Evolutionary conservation across 2,329 filamentous ascomycete species (phyloP), one percentile per base, ranked within the genome.

Genomic region (Plectosphaerella plurivora): DNA sequence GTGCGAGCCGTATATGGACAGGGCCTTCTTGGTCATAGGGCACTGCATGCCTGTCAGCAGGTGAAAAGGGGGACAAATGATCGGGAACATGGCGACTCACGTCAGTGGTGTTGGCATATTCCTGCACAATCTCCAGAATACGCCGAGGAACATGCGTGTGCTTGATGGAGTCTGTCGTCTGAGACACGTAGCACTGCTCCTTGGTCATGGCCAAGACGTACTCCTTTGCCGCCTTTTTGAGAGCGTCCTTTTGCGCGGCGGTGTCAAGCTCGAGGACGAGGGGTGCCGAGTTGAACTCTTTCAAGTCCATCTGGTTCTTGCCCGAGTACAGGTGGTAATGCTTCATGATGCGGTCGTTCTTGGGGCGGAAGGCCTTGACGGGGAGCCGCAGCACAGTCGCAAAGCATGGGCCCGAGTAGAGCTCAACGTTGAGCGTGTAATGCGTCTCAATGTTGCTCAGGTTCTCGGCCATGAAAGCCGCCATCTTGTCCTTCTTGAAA

Each of bases 1-100:
- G 60, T 83, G 77, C 71, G 79, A 79, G 44, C 74, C 74, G 63
- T 82, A 81, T 48, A 83, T 76, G 37, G 72, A 72, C 18, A 83
- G 69, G 1, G 79, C 78, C 39, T 73, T 71, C 61, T 75, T 76
- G 45, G 81, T 79, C 60, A 83, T 78, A 10, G 69, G 54, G 1
- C 74, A 75, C 65, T 78, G 35, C 9, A 22, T 48, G 3, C 5
- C 22, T 22, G 22, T 22, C 22, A 22, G 22, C 22, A 22, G 16
- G 35, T 37, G 18, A 25, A 33, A 20, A 18, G 18, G 36, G 11
- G 35, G 7, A 37, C 4, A 3, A 37, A 37, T n/a, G n/a, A 7
- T 37, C n/a, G 28, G 12, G 4, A 4, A 16, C 3, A 47, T 18
- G 6, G 35, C 12, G 36, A 61, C 71, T 65, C 60, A 76, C 74